Conservation (phyloP, 176 grass and related monocot genomes). For the Tuctoria greenei region DNA sequence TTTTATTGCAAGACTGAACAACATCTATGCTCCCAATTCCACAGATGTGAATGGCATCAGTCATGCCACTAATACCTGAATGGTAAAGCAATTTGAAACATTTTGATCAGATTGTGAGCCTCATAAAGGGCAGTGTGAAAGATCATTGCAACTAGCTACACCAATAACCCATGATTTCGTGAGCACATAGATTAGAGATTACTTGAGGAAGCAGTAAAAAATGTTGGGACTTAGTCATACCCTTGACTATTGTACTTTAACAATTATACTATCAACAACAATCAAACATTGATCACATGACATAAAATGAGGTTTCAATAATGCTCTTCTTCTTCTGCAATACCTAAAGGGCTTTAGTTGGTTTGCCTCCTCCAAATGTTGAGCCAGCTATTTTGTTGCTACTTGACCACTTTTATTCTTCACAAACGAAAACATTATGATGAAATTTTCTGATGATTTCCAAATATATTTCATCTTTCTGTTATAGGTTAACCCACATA, state of each 20-base stretch:
- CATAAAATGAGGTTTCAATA: neutral
- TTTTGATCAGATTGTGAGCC: neutral
- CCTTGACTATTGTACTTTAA: neutral
- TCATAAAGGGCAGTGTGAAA: slow-evolving; percentile 9
- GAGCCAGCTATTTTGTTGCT: neutral
- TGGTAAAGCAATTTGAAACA: neutral
- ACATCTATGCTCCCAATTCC: neutral
- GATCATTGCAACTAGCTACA: neutral
- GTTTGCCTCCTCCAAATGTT: neutral
- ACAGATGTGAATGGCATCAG: slow-evolving; percentile 4
- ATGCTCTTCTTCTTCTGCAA: neutral
- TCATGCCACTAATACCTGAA: slow-evolving; percentile 1
- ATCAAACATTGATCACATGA: neutral
- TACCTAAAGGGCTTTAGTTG: neutral
- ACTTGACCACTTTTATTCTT: neutral
- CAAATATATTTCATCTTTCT: slow-evolving; percentile 15
- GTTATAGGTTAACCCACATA: slow-evolving; percentile 55
- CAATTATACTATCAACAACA: neutral
- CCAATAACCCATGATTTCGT: neutral
- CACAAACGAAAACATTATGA: neutral
- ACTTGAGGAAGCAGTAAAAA: slow-evolving; percentile 22
- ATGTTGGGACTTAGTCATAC: neutral
- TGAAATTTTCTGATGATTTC: neutral
- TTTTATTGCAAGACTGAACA: neutral
- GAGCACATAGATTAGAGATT: neutral